Percentiles rank a stretch among this genome's conserved stretches.
Evolutionary conservation across 2,329 filamentous ascomycete genomes (phyloP).

Genomic region (Teratosphaeria nubilosa): DNA sequence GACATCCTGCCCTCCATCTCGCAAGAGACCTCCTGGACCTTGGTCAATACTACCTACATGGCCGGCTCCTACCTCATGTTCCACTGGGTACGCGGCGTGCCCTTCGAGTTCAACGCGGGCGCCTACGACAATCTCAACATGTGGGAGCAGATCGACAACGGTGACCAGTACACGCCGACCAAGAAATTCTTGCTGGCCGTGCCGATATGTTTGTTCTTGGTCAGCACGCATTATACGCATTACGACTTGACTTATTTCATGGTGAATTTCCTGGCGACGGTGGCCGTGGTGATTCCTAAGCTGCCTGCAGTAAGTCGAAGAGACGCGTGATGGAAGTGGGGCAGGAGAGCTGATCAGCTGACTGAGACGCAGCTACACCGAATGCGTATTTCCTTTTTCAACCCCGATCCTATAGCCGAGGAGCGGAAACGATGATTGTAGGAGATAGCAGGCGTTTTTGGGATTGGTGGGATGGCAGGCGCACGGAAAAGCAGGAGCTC

Average conservation of each 20-base stretch:
- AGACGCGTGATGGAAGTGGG: neutral
- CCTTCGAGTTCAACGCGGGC: slow-evolving; percentile 96
- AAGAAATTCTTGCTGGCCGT: slow-evolving; percentile 97
- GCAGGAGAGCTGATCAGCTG: slow-evolving; percentile 9
- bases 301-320: slow-evolving; percentile 69
- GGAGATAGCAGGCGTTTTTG: neutral
- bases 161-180: slow-evolving; percentile 93
- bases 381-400: slow-evolving; percentile 28
- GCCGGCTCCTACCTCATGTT: slow-evolving; percentile 99
- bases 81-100: slow-evolving; percentile 93
- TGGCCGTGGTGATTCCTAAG: slow-evolving; percentile 93
- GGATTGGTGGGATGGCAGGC: neutral
- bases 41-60: slow-evolving; percentile 99
- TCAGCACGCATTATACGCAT: slow-evolving; percentile 98
- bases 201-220: slow-evolving; percentile 83
- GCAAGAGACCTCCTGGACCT: slow-evolving; percentile 96
- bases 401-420: slow-evolving; percentile 14
- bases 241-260: slow-evolving; percentile 96
- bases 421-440: neutral
- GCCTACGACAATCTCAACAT: slow-evolving; percentile 99
- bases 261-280: slow-evolving; percentile 88
- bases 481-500: neutral
- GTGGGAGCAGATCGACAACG: slow-evolving; percentile 99
- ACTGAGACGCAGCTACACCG: slow-evolving; percentile 25
- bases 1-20: slow-evolving; percentile 93